Evolutionary conservation across 805 yeast genomes (phyloP).

Genomic region (Teunomyces gatunensis): DNA sequence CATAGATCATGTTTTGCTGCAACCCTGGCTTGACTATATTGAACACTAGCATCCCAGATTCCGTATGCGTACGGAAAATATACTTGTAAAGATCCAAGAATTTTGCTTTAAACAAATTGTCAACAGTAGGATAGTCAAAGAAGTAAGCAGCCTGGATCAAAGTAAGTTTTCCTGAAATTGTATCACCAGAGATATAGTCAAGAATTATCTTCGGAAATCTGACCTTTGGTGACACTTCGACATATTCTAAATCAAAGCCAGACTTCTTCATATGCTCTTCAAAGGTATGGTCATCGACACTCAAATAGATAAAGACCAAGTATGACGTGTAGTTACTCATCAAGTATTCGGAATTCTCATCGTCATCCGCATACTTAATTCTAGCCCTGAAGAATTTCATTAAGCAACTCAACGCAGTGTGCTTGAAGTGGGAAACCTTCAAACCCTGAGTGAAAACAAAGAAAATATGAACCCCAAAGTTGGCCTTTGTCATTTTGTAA

Average conservation of each 20-base stretch:
- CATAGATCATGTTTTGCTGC: conserved; percentile 24
- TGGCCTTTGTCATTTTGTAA: conserved; percentile 38
- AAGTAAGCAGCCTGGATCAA: conserved; percentile 30
- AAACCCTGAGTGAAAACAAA: conserved; percentile 55
- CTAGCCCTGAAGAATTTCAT: conserved; percentile 43
- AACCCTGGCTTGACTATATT: conserved; percentile 30
- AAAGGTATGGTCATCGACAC: conserved; percentile 24
- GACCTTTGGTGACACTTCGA: conserved; percentile 6
- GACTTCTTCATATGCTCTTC: conserved; percentile 20
- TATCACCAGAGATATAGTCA: conserved; percentile 21
- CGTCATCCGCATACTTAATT: conserved; percentile 24
- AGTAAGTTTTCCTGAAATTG: conserved; percentile 19
- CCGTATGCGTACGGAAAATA: conserved; percentile 20
- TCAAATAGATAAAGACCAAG: conserved; percentile 33
- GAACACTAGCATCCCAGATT: conserved; percentile 24
- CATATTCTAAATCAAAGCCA: conserved; percentile 14
- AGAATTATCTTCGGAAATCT: conserved; percentile 27
- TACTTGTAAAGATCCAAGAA: conserved; percentile 29
- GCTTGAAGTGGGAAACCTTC: conserved; percentile 54
- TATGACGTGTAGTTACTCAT: conserved; percentile 10
- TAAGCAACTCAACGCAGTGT: conserved; percentile 46
- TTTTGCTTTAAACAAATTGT: conserved; percentile 24
- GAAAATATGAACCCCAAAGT: conserved; percentile 52
- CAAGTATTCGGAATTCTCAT: neutral
- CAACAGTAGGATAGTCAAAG: conserved; percentile 28